phyloP scores from a whole-genome alignment of 441 rosid species.

The Pelargonium cotyledonis region DNA sequence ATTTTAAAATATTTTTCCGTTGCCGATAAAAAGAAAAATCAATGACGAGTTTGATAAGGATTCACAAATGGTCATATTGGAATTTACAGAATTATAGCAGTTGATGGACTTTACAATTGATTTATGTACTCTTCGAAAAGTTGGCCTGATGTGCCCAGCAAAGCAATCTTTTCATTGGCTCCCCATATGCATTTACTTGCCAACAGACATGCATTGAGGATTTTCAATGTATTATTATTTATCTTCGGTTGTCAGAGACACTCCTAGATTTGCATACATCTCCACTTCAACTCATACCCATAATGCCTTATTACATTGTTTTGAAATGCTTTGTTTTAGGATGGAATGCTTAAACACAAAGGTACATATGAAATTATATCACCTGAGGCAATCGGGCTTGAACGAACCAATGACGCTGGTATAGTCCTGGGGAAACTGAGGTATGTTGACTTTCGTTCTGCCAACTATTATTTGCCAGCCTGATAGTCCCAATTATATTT shows the following conservation, averaged over 20 bases:
- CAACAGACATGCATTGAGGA: background rate
- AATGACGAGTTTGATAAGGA: background rate
- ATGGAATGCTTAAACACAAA: slow-evolving; percentile 95
- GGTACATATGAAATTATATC: slow-evolving; percentile 84
- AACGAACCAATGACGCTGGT: slow-evolving; percentile 75
- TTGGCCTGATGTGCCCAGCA: background rate
- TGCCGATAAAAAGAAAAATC: too few relatives aligned
- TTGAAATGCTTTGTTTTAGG: slow-evolving; percentile 35
- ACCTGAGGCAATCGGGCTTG: slow-evolving; percentile 90
- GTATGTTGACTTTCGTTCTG: slow-evolving; percentile 28
- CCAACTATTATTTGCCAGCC: background rate
- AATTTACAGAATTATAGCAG: background rate
- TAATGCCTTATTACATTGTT: background rate
- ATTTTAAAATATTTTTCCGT: too few relatives aligned
- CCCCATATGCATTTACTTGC: background rate
- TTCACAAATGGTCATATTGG: background rate
- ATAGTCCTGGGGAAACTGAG: slow-evolving; percentile 95
- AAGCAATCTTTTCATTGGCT: background rate
- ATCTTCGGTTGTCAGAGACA: too few relatives aligned
- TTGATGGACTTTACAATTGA: background rate
- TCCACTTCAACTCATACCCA: background rate
- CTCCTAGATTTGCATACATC: background rate
- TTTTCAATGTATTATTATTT: too few relatives aligned
- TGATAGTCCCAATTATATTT: background rate
- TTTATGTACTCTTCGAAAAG: background rate